Evolutionary conservation across 1,139 yeast genomes (phyloP), one percentile per base, ranked within the genome.

Genomic region (Sugiyamaella sp.): DNA sequence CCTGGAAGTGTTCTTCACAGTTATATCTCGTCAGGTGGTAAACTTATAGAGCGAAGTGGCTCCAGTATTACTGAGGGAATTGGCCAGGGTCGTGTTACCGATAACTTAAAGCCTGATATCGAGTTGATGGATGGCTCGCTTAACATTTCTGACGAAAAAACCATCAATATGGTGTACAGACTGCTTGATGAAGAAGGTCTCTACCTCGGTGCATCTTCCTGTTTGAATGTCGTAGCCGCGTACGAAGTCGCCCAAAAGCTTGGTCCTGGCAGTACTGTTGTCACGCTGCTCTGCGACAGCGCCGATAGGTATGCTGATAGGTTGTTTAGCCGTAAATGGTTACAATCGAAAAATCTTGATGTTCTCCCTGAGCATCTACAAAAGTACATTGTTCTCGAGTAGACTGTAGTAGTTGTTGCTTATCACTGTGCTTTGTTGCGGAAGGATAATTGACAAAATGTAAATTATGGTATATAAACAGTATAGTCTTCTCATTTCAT

Each of bases 1-100:
- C 97, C 97, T 4, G 97, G 97, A 53, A 84, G 93, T 1, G 89
- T 87, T 46, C 78, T 90, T 53, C 88, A 88, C 72, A 81, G 90
- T 10, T 89, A 85, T 67, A 81, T 90, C 58, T 81, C 80, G 58
- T 77, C 86, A 8, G 80, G 81, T 14, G 89, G 90, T 19, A 74
- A 81, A 64, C 76, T 79, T 44, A 71, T 81, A 63, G 81, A 80
- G 37, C 63, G 90, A 63, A 81, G 81, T 1, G 97, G 97, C 24
- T 80, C 87, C 1, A 86, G 96, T 0, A 89, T 91, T 71, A 90
- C 97, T 16, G 97, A 90, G 72, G 97, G 97, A 39, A 89, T 90
- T 71, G 97, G 97, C 35, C 97, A 90, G 72, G 97, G 96, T 46
- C 80, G 97, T 63, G 86, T 90, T 63, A 90, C 97, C 6, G 86